Percentiles rank a stretch among this genome's conserved stretches.
Conservation (phyloP, 1,284 basidiomycete genomes). For the Kalmanozyma brasiliensis region DNA sequence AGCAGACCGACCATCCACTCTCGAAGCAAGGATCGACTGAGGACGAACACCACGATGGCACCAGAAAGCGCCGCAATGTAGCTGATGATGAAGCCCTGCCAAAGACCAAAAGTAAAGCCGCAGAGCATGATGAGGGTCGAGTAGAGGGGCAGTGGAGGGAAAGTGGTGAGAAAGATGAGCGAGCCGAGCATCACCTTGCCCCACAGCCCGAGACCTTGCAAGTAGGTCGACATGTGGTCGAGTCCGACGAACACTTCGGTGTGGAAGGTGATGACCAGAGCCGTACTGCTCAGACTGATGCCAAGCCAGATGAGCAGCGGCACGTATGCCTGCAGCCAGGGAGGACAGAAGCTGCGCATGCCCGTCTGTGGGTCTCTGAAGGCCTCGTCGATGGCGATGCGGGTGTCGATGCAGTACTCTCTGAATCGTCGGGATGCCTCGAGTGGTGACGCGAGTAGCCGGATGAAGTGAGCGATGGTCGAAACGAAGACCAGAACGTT, state of each 20-base stretch:
- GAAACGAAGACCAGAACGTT: conserved; percentile 23
- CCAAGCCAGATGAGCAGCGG: conserved; percentile 68
- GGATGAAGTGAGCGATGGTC: conserved; percentile 18
- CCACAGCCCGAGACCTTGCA: conserved; percentile 55
- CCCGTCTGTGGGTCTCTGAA: conserved; percentile 63
- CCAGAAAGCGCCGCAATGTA: conserved; percentile 84
- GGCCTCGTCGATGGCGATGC: conserved; percentile 55
- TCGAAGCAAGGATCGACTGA: conserved; percentile 79
- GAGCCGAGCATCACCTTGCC: conserved; percentile 59
- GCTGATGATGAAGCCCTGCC: conserved; percentile 81
- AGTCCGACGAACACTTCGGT: conserved; percentile 63
- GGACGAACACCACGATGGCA: conserved; percentile 79
- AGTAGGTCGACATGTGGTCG: conserved; percentile 52
- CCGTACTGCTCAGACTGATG: conserved; percentile 64
- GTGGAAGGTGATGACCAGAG: conserved; percentile 66
- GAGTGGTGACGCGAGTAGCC: conserved; percentile 38
- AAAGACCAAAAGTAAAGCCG: conserved; percentile 84
- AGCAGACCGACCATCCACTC: conserved; percentile 78
- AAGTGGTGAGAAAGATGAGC: conserved; percentile 68
- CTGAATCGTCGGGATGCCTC: conserved; percentile 33
- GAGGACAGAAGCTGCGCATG: conserved; percentile 57
- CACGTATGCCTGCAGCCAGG: conserved; percentile 66
- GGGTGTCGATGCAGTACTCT: conserved; percentile 39
- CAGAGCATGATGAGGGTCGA: conserved; percentile 86
- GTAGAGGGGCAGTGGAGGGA: conserved; percentile 81